Conservation (phyloP, 1,284 basidiomycete species). For the Boletellus sp. region DNA sequence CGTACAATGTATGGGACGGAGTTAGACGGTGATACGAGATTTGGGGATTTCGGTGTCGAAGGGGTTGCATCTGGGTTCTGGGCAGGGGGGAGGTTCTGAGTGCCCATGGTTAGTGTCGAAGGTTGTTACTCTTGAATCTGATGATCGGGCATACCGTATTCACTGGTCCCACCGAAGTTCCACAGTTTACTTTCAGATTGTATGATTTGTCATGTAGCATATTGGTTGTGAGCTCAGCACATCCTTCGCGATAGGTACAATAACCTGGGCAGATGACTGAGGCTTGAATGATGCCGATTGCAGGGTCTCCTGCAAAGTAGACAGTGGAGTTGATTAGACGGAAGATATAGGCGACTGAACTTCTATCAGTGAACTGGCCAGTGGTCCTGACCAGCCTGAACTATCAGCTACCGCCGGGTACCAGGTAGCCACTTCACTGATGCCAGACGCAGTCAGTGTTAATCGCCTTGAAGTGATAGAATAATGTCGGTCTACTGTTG, state of each 20-base stretch:
- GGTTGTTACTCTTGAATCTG: conserved; percentile 2
- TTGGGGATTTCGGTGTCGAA: conserved; percentile 77
- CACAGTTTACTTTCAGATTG: conserved; percentile 5
- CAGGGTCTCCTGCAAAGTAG: no score
- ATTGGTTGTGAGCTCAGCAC: conserved; percentile 11
- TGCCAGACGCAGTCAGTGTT: no score
- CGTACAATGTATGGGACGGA: conserved; percentile 81
- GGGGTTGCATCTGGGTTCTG: conserved; percentile 69
- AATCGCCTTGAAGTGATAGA: no score
- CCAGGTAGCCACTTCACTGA: no score
- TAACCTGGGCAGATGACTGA: not conserved
- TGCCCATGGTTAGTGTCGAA: conserved; percentile 18
- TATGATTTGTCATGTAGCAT: conserved; percentile 22
- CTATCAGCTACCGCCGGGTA: no score
- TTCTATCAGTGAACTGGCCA: no score
- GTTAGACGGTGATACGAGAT: conserved; percentile 67
- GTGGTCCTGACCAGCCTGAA: no score
- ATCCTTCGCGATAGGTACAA: not conserved
- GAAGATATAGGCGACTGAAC: no score
- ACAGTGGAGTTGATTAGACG: no score
- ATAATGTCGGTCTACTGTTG: no score
- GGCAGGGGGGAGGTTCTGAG: conserved; percentile 43
- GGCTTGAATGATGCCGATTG: no score
- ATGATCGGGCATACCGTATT: conserved; percentile 11
- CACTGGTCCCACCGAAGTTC: conserved; percentile 2